Base-by-base conservation (phyloP, 495 filamentous ascomycete genomes). In the Paragyromitra xinjiangensis region DNA sequence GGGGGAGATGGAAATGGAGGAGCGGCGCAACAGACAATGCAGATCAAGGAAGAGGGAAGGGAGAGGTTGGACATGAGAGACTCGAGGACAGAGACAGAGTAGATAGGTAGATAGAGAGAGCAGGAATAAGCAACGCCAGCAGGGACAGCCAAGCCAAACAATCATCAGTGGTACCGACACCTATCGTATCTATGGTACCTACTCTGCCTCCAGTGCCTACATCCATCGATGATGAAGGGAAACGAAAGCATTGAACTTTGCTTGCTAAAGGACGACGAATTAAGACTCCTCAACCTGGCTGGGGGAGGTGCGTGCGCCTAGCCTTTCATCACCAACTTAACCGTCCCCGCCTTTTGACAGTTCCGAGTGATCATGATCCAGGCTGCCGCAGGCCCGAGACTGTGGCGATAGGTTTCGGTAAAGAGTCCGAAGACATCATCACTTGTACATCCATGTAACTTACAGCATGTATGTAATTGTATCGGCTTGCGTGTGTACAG, bases 1-100 rank as follows among this genome's bases (percentile, higher is more conserved):
- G 84, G 85, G 81, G 82, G 84, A 69, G 83, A 71, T 69, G 34
- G 80, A 64, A 51, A 82, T 62, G 77, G 61, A 59, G 62, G 74
- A 67, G 51, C 50, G 73, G 66, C 72, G 72, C 72, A 69, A 70
- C 72, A 26, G 68, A 59, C 39, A 59, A 59, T 48, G 73, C 67
- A 76, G 67, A 76, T 64, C 50, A 75, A 72, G 55, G 44, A 19
- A 22, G 19, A 34, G 42, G 39, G 37, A 64, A 29, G 59, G 40
- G 68, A 42, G 77, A 39, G 78, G 70, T 44, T 45, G 22, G 40
- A 44, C 51, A 56, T 58, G 2, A 44, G 56, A 69, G 65, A 69
- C 29, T 69, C 51, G 66, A 58, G 59, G 37, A 63, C 42, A 62
- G 12, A 61, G 14, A 19, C 4, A 53, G 50, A 56, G 63, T 34